Evolutionary conservation across 768 basidiomycete species (phyloP), one percentile per base, ranked within the genome.

Genomic region (Serendipita indica): DNA sequence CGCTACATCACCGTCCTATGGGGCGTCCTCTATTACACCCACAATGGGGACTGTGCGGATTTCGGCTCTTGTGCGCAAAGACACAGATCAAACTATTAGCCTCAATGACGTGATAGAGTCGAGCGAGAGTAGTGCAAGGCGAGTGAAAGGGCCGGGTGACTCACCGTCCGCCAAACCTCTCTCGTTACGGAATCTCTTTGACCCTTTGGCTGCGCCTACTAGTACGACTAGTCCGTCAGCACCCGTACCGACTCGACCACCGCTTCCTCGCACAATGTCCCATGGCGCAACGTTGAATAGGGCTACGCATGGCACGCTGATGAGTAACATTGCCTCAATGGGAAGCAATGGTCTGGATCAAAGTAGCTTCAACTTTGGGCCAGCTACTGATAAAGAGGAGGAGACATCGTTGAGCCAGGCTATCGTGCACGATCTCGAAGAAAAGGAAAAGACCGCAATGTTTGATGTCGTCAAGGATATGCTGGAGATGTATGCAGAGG

Each of bases 401-500:
- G 41, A 43, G 41, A 43, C n/a, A n/a, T 6, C 22, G 12, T 10
- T 54, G 10, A 27, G 32, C 30, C 22, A 54, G 7, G 49, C 22
- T n/a, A 7, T 54, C 7, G 16, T 54, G 25, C 22, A 54, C n/a
- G 30, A 54, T 7, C 49, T 54, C 22, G 49, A 54, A 30, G 32
- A 54, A 18, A 28, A 54, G 49, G 22, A 54, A 28, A 27, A 28
- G n/a, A 28, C 4, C 22, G 49, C 49, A 4, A 54, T 54, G 10
- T 30, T 54, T 18, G 49, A 28, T 16, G 30, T 54, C n/a, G 32
- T 54, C 49, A 54, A 54, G 30, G 49, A 54, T 33, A 25, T 28
- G 10, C 25, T 54, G 32, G 49, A 54, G n/a, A 33, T 33, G 32
- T 54, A 54, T 54, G 49, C 49, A 25, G 49, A 54, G 32, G 49